Evolutionary conservation across 768 basidiomycete species (phyloP).

Genomic region (Boletales sp.): DNA sequence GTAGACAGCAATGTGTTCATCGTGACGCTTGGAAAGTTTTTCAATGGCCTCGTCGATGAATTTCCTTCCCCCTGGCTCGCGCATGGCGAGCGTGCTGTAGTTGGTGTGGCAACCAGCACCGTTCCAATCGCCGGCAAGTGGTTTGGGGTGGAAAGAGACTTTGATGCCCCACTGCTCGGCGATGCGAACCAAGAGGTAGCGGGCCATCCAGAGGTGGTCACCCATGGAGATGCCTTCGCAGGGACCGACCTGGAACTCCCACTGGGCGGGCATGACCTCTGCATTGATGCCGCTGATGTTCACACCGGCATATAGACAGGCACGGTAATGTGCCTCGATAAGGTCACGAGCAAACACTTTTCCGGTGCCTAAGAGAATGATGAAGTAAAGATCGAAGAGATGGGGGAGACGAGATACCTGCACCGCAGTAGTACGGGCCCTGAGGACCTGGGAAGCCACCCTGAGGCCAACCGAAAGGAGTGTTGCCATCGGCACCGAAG

Average conservation of each 20-base stretch:
- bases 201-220: slow-evolving; percentile 99
- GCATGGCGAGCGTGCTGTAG: slow-evolving; percentile 93
- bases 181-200: slow-evolving; percentile 91
- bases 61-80: slow-evolving; percentile 91
- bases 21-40: slow-evolving; percentile 87
- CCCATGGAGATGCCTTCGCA: slow-evolving; percentile 98
- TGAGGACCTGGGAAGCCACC: slow-evolving; percentile 99
- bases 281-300: slow-evolving; percentile 99
- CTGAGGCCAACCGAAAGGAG: slow-evolving; percentile 95
- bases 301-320: slow-evolving; percentile 91
- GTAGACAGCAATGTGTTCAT: slow-evolving; percentile 95
- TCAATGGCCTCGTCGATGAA: slow-evolving; percentile 88
- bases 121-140: slow-evolving; percentile 97
- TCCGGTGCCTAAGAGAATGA: slow-evolving; percentile 66
- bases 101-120: slow-evolving; percentile 99
- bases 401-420: slow-evolving; percentile 49
- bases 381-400: slow-evolving; percentile 2
- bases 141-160: slow-evolving; percentile 99
- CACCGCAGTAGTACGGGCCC: slow-evolving; percentile 99
- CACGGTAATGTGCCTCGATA: slow-evolving; percentile 98
- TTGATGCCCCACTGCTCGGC: slow-evolving; percentile 98
- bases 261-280: slow-evolving; percentile 99
- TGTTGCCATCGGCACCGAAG: slow-evolving; percentile 79
- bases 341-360: slow-evolving; percentile 98
- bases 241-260: slow-evolving; percentile 99